Base-by-base conservation (phyloP, 2,329 filamentous ascomycete species). In the Ophiostoma triangulosporum region DNA sequence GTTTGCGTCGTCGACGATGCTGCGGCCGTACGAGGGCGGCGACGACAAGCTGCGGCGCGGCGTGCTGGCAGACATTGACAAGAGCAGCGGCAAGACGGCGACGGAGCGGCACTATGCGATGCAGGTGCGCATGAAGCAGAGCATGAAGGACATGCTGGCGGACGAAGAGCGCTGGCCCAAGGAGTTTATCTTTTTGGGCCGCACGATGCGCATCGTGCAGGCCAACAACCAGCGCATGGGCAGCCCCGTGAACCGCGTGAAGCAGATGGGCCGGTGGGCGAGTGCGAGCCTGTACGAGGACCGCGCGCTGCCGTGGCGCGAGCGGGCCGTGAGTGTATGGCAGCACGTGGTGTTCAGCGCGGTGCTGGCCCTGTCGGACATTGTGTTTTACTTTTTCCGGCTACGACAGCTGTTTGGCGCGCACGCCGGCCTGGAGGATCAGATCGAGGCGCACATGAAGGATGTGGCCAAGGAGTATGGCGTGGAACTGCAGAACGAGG, bases 201-300 rank as follows among this genome's bases (percentile, higher is more conserved):
- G 90, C 36, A 95, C 95, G 66, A 80, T 95, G 73, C 81, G 90
- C 52, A 95, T 96, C 62, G 89, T 95, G 2, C 89, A 95, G 68
- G 88, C 84, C 6, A 94, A 95, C 68, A 95, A 95, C 65, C 88
- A 95, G 64, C 91, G 86, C 68, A 77, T 95, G 51, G 89, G 89
- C 22, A 88, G 83, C 0, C 90, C 90, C 0, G 88, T 95, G 43
- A 96, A 96, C 67, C 75, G 93, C 1, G 81, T 97, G 67, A 96
- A 96, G 71, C 89, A 95, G 65, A 96, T 93, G 58, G 90, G 90
- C 22, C 75, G 81, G 55, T 97, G 91, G 91, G 91, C 91, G 1
- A 87, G 81, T 56, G 75, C 86, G 22, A 89, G 88, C 52, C 70
- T 97, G n/a, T 84, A 84, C 24, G 83, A 94, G 67, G 82, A 84